Base-by-base conservation (phyloP, 2,329 filamentous ascomycete species). In the Hypoxylon sp. region DNA sequence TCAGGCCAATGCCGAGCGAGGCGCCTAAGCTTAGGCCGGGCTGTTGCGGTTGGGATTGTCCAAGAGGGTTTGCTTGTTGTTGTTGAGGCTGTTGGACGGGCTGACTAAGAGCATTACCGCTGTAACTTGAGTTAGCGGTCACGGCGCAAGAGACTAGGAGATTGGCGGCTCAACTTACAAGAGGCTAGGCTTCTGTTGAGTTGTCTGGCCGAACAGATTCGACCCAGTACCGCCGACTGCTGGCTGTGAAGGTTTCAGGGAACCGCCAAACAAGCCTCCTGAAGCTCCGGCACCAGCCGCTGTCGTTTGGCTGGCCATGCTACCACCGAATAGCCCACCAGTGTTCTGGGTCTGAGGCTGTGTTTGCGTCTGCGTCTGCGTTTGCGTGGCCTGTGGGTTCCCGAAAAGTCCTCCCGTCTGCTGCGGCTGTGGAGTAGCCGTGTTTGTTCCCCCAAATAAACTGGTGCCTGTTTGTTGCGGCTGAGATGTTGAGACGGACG, bases 1-100 rank as follows among this genome's bases (percentile, higher is more conserved):
- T 82, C 25, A 83, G 71, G 35, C 80, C 80, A 22, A 78, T 69
- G 25, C 76, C 75, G 22, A 78, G 70, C 13, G 75, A 74, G 20
- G 67, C 65, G 22, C 74, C 75, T 14, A 77, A 63, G n/a, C 73
- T 69, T 20, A 75, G 11, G 66, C 49, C 25, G 62, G 72, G 37
- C 56, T 74, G 72, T 54, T 75, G 72, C 44, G 72, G 69, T 42
- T 74, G 75, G 3, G 66, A 55, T 44, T 76, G 75, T 25, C 66
- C 72, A 25, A 74, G 44, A 25, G 62, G 33, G 51, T 33, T 73
- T 35, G 72, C 30, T 42, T 73, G 72, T 25, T 51, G 30, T 62
- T 27, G 25, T 27, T 27, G 25, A 27, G 25, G 25, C 25, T 27
- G 25, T 27, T 76, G 75, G 22, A 68, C 27, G 6, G 70, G 62